Evolutionary conservation across 2,329 filamentous ascomycete genomes (phyloP), one percentile per base, ranked within the genome.

Genomic region (Onygenales sp.): DNA sequence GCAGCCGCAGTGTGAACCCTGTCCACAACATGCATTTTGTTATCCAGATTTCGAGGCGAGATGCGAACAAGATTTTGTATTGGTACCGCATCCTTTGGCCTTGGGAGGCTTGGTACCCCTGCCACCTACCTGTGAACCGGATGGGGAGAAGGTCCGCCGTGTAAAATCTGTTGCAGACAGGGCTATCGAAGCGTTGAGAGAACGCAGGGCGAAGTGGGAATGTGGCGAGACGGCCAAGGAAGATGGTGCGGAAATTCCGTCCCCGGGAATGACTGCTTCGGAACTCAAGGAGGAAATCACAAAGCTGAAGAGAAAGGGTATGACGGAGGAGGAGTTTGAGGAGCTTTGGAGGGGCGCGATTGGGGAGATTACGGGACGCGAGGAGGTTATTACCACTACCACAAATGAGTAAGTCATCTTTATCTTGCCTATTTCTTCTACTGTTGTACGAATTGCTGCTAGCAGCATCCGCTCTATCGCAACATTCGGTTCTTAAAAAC

Each of bases 101-200:
- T 67, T 96, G 0, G 84, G 85, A 48, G 91, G 93, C 0, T 65
- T 94, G 3, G 65, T 97, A 4, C 93, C 93, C 6, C 74, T 98
- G 7, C 84, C 91, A 5, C 92, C 94, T 1, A 91, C 88, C 4
- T 98, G 93, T 69, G 92, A 96, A 70, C 87, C 93, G 0, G 94
- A 98, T 68, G 90, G 90, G 56, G 89, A 94, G 63, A 96, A 95
- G 69, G 88, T 86, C 6, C 83, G 88, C 40, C 86, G 87, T 14
- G 86, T 97, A 48, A 88, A 92, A 63, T 82, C 85, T 17, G 89
- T 98, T 13, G 89, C 91, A 6, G 86, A 97, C 66, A 87, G 85
- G 67, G 90, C 88, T 1, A 80, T 97, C 3, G 89, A 95, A 62
- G 86, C 91, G 62, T 79, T 98, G 48, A 82, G 93, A 52, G 83